Conservation (phyloP, 2,329 filamentous ascomycete species). For the Fonsecaea pedrosoi region DNA sequence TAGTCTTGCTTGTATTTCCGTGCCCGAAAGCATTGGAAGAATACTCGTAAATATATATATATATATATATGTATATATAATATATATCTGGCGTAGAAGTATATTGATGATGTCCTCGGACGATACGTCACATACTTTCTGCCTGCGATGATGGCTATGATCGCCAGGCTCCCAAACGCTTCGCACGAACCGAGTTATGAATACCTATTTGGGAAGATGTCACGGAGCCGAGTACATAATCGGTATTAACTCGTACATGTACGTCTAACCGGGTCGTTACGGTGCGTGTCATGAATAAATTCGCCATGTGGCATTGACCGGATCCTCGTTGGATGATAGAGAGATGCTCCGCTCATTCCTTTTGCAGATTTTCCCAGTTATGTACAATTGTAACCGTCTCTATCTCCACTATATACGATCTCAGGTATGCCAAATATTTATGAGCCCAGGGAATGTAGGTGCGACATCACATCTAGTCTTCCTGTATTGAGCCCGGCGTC, state of each 20-base stretch:
- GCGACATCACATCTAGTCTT: conserved; percentile 6
- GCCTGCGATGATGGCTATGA: neutral
- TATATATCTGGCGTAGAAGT: neutral
- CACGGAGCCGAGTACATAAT: too few relatives aligned
- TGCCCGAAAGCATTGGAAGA: too few relatives aligned
- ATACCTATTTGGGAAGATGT: too few relatives aligned
- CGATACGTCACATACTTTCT: neutral
- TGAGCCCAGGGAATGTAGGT: neutral
- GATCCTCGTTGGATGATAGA: neutral
- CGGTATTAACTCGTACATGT: too few relatives aligned
- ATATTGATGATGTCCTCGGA: neutral
- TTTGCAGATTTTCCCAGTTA: neutral
- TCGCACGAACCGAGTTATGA: too few relatives aligned
- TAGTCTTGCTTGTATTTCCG: too few relatives aligned
- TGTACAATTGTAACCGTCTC: neutral
- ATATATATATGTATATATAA: too few relatives aligned
- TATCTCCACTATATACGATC: neutral
- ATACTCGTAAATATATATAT: too few relatives aligned
- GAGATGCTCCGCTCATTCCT: too few relatives aligned
- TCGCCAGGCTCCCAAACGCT: neutral
- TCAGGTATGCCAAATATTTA: neutral
- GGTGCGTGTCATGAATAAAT: too few relatives aligned
- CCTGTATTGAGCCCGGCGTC: conserved; percentile 32
- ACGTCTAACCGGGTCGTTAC: too few relatives aligned
- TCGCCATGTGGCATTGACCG: too few relatives aligned